Conservation (phyloP, 2,329 filamentous ascomycete genomes). For the Venturia carpophila region DNA sequence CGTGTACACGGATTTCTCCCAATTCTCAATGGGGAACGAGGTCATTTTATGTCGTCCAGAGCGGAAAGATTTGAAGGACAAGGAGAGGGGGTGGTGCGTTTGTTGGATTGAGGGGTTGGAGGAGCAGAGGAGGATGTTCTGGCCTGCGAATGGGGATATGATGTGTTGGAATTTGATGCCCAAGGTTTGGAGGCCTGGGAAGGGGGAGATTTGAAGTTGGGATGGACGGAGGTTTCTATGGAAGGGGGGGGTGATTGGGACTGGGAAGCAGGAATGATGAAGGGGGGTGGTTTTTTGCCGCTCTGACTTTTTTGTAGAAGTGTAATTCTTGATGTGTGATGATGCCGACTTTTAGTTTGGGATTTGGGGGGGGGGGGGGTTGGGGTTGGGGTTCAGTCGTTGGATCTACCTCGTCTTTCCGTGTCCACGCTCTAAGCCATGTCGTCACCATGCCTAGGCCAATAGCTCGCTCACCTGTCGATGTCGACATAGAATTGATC, state of each 20-base stretch:
- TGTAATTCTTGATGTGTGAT: too few relatives aligned
- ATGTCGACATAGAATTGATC: too few relatives aligned
- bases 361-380: too few relatives aligned
- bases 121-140: not conserved
- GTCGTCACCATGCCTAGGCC: too few relatives aligned
- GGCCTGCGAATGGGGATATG: constrained; percentile 1
- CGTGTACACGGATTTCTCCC: not conserved
- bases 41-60: not conserved
- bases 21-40: not conserved
- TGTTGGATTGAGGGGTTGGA: not conserved
- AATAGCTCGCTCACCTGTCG: too few relatives aligned
- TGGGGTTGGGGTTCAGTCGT: too few relatives aligned
- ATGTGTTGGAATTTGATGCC: constrained; percentile 5
- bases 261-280: too few relatives aligned
- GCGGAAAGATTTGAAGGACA: not conserved
- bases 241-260: not conserved
- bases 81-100: not conserved
- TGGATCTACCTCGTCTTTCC: too few relatives aligned
- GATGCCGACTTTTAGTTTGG: too few relatives aligned
- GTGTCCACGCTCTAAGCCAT: too few relatives aligned
- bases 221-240: not conserved
- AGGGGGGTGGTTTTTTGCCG: too few relatives aligned
- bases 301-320: too few relatives aligned
- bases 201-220: not conserved
- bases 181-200: not conserved